Conservation (phyloP, 140 eudicot genomes). For the Flaveria floridana region DNA sequence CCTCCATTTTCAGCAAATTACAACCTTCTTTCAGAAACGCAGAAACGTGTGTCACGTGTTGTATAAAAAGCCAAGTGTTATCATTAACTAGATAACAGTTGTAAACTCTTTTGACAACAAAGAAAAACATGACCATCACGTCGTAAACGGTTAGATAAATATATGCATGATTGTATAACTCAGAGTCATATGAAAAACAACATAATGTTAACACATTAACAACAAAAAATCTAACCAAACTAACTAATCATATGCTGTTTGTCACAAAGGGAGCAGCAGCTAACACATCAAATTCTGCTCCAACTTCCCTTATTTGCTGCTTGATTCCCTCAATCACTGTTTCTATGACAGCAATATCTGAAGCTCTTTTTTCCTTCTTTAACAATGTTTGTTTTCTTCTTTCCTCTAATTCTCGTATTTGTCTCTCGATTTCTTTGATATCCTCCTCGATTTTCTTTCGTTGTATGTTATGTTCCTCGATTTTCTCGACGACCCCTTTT, state of each 20-base stretch:
- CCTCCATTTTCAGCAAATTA: neutral
- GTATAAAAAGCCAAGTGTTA: neutral
- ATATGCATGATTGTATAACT: constrained; percentile 19
- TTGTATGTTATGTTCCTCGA: constrained; percentile 33
- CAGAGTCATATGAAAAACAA: constrained; percentile 5
- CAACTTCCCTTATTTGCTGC: constrained; percentile 24
- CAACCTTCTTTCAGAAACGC: neutral
- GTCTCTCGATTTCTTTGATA: constrained; percentile 38
- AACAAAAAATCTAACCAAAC: neutral
- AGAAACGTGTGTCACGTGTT: too few species aligned
- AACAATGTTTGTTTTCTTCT: constrained; percentile 25
- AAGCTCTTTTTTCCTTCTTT: constrained; percentile 27
- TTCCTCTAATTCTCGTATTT: constrained; percentile 48
- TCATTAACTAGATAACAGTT: neutral
- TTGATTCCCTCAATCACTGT: constrained; percentile 21
- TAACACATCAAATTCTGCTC: constrained; percentile 40
- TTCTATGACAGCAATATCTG: constrained; percentile 38
- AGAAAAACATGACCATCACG: neutral
- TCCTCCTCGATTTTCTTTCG: constrained; percentile 36
- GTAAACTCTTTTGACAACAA: neutral
- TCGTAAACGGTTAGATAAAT: neutral
- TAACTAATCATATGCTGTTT: constrained; percentile 3
- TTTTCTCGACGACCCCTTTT: constrained; percentile 25
- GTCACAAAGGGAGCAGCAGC: constrained; percentile 37
- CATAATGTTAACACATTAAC: constrained; percentile 8